Conservation (phyloP, 108 stramenopile species). For the Bacterosira constricta region DNA sequence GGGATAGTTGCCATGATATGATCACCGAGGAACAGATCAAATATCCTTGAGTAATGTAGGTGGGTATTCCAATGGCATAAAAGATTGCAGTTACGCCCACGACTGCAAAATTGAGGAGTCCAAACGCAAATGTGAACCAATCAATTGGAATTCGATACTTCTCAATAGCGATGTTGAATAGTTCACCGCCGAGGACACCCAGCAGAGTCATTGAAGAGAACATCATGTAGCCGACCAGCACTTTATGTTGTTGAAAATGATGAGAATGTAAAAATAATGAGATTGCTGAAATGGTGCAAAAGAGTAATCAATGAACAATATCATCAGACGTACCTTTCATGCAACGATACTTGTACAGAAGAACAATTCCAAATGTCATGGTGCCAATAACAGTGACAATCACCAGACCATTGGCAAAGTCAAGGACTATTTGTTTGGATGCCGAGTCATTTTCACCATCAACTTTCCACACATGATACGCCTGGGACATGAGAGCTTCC, state of each 20-base stretch:
- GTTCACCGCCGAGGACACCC: conserved; percentile 79
- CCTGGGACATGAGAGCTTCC: conserved; percentile 60
- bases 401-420: conserved; percentile 91
- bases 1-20: conserved; percentile 93
- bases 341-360: conserved; percentile 88
- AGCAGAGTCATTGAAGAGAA: conserved; percentile 81
- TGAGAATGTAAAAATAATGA: too few species aligned
- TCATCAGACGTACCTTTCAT: too few species aligned
- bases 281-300: conserved; percentile 80
- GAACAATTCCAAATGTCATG: conserved; percentile 93
- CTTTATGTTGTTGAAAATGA: too few species aligned
- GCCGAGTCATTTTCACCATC: conserved; percentile 55
- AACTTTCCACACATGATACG: conserved; percentile 72
- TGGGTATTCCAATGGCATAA: conserved; percentile 88
- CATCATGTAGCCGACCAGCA: conserved; percentile 81
- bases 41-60: conserved; percentile 88
- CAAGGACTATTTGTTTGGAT: conserved; percentile 64
- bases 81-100: conserved; percentile 95
- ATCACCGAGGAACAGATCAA: conserved; percentile 91
- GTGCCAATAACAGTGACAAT: conserved; percentile 86
- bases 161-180: conserved; percentile 74
- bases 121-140: conserved; percentile 77
- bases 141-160: conserved; percentile 90
- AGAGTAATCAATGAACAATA: too few species aligned
- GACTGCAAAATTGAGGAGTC: conserved; percentile 90